Evolutionary conservation across 1,139 yeast genomes (phyloP).

Genomic region (Saccharomycopsis crataegensis): DNA sequence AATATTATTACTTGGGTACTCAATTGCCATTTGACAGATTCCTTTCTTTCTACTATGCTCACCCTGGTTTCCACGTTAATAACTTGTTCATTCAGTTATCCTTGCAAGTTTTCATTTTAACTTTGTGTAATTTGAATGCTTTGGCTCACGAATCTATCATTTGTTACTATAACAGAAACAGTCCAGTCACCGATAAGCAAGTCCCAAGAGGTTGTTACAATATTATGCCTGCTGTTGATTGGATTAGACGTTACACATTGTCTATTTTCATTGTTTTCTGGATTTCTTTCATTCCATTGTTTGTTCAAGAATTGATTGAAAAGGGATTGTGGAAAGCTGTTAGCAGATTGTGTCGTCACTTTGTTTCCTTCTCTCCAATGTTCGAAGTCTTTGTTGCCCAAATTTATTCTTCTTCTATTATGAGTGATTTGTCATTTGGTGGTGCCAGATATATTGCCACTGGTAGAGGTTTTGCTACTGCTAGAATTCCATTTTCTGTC

Average conservation of each 20-base stretch:
- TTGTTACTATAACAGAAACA: slow-evolving; percentile 76
- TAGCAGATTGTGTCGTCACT: slow-evolving; percentile 85
- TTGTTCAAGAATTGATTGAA: slow-evolving; percentile 94
- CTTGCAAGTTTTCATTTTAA: slow-evolving; percentile 86
- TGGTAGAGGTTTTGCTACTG: slow-evolving; percentile 99
- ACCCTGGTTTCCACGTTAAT: slow-evolving; percentile 98
- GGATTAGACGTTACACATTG: slow-evolving; percentile 96
- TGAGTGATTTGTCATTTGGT: slow-evolving; percentile 92
- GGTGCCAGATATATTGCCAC: slow-evolving; percentile 99
- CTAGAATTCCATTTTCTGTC: slow-evolving; percentile 95
- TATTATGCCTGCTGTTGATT: slow-evolving; percentile 81
- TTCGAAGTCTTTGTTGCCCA: slow-evolving; percentile 98
- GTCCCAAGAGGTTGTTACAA: slow-evolving; percentile 94
- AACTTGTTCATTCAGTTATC: slow-evolving; percentile 93
- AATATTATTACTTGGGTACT: slow-evolving; percentile 94
- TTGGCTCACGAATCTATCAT: slow-evolving; percentile 84
- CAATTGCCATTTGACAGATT: slow-evolving; percentile 96
- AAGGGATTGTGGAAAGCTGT: slow-evolving; percentile 96
- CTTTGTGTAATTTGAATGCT: slow-evolving; percentile 84
- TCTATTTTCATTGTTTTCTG: slow-evolving; percentile 98
- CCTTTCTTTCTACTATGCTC: slow-evolving; percentile 96
- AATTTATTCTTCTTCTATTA: slow-evolving; percentile 85
- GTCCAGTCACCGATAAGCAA: slow-evolving; percentile 78
- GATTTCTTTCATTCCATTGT: slow-evolving; percentile 92
- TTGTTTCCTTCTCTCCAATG: slow-evolving; percentile 86